Base-by-base conservation (phyloP, 164 flowering plant species). In the Umbellularia californica region DNA sequence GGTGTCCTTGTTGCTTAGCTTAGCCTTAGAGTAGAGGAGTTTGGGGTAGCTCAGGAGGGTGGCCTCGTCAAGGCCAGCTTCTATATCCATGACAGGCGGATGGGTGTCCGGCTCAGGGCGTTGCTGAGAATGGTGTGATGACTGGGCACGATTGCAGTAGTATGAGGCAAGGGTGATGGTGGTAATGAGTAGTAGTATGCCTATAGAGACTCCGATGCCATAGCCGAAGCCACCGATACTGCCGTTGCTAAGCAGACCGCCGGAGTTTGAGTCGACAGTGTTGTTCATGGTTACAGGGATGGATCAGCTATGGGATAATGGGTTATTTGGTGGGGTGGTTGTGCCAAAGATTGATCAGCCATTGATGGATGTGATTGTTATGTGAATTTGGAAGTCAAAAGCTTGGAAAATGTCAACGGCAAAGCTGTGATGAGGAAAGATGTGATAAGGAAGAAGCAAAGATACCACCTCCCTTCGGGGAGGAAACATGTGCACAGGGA, bases 131-230 rank as follows among this genome's bases (percentile, higher is more conserved):
- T 52, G 19, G 58, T 52, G 58, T 1, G 77, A 62, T 0, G 70
- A 20, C 3, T 51, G 25, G 62, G 35, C 72, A 2, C 90, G 70
- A 70, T 87, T 81, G 84, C 98, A 94, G 80, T 79, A 92, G 77
- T 94, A 94, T 41, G 94, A 89, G 2, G 92, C 86, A 2, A 94
- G 69, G 47, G 89, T 88, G 77, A 94, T 85, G 78, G 94, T 88
- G 23, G 89, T 90, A 84, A 94, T 86, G 78, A 94, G 88, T 23
- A 94, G 70, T 66, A 94, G 89, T 77, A 94, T 82, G n/a, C 94
- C 95, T 1, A 92, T 74, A 0, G 97, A 88, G 5, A 92, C 80
- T 0, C 91, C 94, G 30, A 92, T 80, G 51, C 93, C 95, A 50
- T 88, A 90, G 13, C 90, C 89, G 33, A 90, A 84, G 0, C 95